Percentiles rank a stretch among this genome's conserved stretches.
Conservation (phyloP, 1,284 basidiomycete species). For the Leucoagaricus sp. region DNA sequence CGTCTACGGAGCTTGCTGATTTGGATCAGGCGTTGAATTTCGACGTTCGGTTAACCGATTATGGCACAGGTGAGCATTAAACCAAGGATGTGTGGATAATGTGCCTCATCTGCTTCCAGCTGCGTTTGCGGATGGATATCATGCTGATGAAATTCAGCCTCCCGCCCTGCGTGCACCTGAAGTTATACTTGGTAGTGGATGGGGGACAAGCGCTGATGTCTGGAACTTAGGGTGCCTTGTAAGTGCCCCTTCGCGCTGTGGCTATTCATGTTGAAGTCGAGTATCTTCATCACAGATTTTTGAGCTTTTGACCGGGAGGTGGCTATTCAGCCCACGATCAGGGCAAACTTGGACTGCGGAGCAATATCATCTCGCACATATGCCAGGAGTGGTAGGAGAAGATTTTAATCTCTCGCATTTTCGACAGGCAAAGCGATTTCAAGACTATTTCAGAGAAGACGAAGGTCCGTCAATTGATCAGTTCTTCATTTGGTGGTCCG, state of each 20-base stretch:
- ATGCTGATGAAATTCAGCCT: conserved; percentile 17
- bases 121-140: conserved; percentile 6
- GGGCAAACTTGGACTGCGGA: conserved; percentile 23
- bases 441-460: conserved; percentile 19
- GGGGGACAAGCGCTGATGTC: conserved; percentile 20
- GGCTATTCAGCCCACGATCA: conserved; percentile 20
- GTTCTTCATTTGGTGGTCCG: background rate
- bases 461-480: background rate
- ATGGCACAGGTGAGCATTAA: conserved; percentile 15
- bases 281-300: conserved; percentile 18
- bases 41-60: conserved; percentile 17
- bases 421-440: conserved; percentile 15
- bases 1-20: background rate
- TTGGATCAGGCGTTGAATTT: background rate
- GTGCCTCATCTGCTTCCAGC: conserved; percentile 3
- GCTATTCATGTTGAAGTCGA: background rate
- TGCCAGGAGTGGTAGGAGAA: conserved; percentile 22
- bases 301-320: conserved; percentile 20
- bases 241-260: background rate
- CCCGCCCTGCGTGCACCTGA: conserved; percentile 20
- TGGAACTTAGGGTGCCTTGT: conserved; percentile 23
- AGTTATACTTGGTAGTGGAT: conserved; percentile 18
- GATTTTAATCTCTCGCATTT: conserved; percentile 20
- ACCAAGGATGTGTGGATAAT: background rate
- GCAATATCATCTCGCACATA: conserved; percentile 27